A percentile compares a stretch with the other conserved stretches of the same genome.
phyloP scores from a whole-genome alignment of 2,329 filamentous ascomycete genomes.

The Microcyclospora pomicola region DNA sequence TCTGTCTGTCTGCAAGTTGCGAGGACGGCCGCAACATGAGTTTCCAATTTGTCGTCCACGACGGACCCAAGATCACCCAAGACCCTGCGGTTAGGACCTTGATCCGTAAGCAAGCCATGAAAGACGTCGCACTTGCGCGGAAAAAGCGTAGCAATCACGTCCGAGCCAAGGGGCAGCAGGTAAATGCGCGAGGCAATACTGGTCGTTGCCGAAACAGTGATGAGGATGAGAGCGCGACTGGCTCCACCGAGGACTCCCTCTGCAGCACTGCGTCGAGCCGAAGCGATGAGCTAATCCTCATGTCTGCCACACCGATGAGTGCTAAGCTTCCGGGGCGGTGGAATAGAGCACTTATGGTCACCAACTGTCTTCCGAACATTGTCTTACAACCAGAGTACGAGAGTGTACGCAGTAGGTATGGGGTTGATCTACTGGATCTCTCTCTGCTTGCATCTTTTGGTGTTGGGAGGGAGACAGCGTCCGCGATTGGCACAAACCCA shows the following conservation, averaged over 20 bases:
- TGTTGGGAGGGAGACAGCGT: constrained; percentile 9
- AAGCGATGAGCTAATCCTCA: too few relatives aligned
- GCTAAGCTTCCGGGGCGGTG: too few relatives aligned
- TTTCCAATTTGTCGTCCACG: constrained; percentile 11
- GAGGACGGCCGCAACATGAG: not conserved
- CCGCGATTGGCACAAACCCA: constrained; percentile 7
- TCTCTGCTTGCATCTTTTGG: constrained; percentile 16
- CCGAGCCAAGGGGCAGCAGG: constrained; percentile 21
- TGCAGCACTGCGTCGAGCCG: too few relatives aligned
- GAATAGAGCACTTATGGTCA: too few relatives aligned
- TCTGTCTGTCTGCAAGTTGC: too few relatives aligned
- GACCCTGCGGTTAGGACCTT: constrained; percentile 13
- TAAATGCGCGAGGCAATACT: constrained; percentile 5
- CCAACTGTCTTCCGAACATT: too few relatives aligned
- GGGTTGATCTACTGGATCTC: constrained; percentile 13
- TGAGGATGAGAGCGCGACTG: constrained; percentile 8
- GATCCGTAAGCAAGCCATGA: constrained; percentile 29
- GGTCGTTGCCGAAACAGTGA: not conserved
- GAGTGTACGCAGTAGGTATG: constrained; percentile 8
- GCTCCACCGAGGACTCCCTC: not conserved
- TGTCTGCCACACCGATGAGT: too few relatives aligned
- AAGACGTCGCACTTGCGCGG: constrained; percentile 21
- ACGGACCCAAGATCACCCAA: constrained; percentile 13
- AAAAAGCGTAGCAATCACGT: constrained; percentile 20
- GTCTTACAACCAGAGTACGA: constrained; percentile 5